Evolutionary conservation across 352 stramenopile genomes (phyloP), one percentile per base, ranked within the genome.

Genomic region (Phytophthora cajani): DNA sequence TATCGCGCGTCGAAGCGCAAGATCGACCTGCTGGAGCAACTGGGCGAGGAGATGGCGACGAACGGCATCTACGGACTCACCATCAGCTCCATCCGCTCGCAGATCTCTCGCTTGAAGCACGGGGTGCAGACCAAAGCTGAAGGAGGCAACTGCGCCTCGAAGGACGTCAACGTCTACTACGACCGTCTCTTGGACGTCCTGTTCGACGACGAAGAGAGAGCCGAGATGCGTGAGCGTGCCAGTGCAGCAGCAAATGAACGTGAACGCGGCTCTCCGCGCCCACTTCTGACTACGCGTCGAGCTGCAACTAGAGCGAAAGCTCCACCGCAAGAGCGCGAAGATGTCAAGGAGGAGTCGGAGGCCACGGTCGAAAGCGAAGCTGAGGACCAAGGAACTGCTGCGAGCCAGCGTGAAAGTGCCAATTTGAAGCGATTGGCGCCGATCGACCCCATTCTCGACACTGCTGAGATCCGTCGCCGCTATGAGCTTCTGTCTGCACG

Each of bases 31-130:
- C 54, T 74, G 21, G 52, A 65, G 17, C 19, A 70, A 49, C 21
- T 74, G 14, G 25, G n/a, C 1, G 53, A 70, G 46, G 67, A 74
- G 10, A 69, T 74, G 67, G 53, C 30, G n/a, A 53, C 60, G 1
- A 59, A 62, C 27, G 67, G 67, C 2, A 69, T 74, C 49, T 62
- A 65, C 30, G 67, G 62, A 9, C 23, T 64, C 25, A 62, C 46
- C 1, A 42, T 66, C 16, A 57, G 16, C 23, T 74, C 67, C 1
- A 57, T 70, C 44, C 53, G 67, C n/a, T 65, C 53, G 16, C 67
- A 74, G 32, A 27, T 70, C 3, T 47, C 21, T 19, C 67, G 47
- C 23, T 47, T 74, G 54, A 74, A 74, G 38, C 46, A 54, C 2
- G 47, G 33, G 17, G 67, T 69, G 7, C 44, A 52, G 38, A 23